These are phyloP conservation scores for Carex kokanica DNA, from an alignment of 176 grass and related monocot genomes.

Conservation along the genomic window DNA sequence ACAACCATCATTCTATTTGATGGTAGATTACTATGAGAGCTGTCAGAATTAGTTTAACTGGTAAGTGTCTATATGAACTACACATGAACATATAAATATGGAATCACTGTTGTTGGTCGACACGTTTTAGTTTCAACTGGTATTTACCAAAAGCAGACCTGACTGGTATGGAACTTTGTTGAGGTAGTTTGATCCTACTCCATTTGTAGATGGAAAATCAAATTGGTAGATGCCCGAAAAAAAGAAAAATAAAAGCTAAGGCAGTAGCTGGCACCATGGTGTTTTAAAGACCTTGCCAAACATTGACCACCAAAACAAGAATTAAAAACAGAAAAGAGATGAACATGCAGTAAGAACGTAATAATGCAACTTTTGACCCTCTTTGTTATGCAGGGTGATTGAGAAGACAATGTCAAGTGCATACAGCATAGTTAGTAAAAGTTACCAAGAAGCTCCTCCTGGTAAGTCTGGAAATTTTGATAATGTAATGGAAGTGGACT, in stretches of 20 bases:
- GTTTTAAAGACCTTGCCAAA: slow-evolving; percentile 1
- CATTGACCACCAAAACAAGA: not conserved
- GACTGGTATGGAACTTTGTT: not conserved
- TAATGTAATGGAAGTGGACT: slow-evolving; percentile 40
- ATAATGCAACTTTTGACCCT: slow-evolving; percentile 17
- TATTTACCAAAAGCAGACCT: not conserved
- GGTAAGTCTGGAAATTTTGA: slow-evolving; percentile 20
- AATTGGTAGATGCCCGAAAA: not conserved
- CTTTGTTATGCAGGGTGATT: slow-evolving; percentile 58
- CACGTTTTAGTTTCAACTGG: not conserved
- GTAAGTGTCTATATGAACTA: slow-evolving; percentile 5
- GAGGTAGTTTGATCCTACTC: not conserved
- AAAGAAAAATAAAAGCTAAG: not conserved
- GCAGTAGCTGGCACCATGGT: not conserved
- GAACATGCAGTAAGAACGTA: not conserved
- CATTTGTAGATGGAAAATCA: not conserved
- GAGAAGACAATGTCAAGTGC: slow-evolving; percentile 60
- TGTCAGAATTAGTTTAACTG: slow-evolving; percentile 26
- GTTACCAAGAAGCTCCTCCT: slow-evolving; percentile 33
- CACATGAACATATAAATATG: not conserved
- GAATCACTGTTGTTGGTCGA: not conserved
- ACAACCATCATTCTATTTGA: not conserved
- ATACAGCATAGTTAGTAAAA: slow-evolving; percentile 50
- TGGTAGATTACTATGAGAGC: not conserved
- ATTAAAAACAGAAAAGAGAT: not conserved